A percentile compares a stretch with the other conserved stretches of the same genome.
phyloP scores from a whole-genome alignment of 208 protist genomes.

The Trypanosoma grayi region DNA sequence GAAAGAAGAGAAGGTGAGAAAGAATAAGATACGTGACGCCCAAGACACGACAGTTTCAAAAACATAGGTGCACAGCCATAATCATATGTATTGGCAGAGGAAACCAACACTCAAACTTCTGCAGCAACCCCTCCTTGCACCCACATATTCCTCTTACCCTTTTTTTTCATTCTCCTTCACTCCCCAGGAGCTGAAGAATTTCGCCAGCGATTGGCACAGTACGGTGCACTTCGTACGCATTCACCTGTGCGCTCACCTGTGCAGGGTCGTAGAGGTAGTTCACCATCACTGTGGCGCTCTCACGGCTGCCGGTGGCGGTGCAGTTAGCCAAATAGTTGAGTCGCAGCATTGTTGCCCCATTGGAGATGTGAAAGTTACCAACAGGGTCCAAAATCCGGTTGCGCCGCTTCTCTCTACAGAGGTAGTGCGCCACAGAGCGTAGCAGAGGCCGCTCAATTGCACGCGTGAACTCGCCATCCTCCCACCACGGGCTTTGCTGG shows the following conservation, averaged over 20 bases:
- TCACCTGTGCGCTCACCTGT: constrained; percentile 41
- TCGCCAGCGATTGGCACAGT: constrained; percentile 44
- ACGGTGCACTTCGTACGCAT: constrained; percentile 53
- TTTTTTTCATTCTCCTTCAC: not conserved
- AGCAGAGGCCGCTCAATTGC: constrained; percentile 59
- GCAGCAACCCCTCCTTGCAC: no score
- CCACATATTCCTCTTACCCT: not conserved
- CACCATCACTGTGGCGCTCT: constrained; percentile 84
- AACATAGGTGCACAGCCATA: no score
- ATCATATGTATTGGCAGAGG: no score
- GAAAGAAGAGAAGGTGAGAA: no score
- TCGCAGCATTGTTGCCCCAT: constrained; percentile 74
- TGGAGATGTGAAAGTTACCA: constrained; percentile 86
- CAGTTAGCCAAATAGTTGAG: constrained; percentile 79
- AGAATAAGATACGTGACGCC: no score
- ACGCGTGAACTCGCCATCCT: constrained; percentile 47
- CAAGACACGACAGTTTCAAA: no score
- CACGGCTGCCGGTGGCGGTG: constrained; percentile 51
- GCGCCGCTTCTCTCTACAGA: constrained; percentile 50
- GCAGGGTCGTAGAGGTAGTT: constrained; percentile 86
- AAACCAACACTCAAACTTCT: no score
- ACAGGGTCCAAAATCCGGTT: constrained; percentile 72
- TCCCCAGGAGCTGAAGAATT: constrained; percentile 28
- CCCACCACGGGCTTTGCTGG: constrained; percentile 40
- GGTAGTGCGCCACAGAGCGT: constrained; percentile 67